Evolutionary conservation across 768 basidiomycete genomes (phyloP).

Genomic region (Russula sp.): DNA sequence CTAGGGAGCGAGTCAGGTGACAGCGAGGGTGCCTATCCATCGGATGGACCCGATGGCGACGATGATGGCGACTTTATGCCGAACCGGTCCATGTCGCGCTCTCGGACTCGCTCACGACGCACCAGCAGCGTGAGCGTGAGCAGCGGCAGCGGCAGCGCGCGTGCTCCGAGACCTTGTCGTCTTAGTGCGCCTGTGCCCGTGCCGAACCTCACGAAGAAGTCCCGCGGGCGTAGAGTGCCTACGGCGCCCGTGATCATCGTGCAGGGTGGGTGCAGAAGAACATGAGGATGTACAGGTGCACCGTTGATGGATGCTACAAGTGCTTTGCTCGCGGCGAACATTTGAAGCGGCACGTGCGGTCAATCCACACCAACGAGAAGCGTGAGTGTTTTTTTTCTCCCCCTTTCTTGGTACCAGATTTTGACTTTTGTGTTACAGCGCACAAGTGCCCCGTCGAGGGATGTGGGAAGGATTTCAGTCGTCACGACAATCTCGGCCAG

Average conservation of each 20-base stretch:
- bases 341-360: constrained; percentile 82
- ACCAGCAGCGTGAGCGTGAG: constrained; percentile 26
- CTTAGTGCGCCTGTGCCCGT: constrained; percentile 64
- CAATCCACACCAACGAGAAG: constrained; percentile 90
- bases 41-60: constrained; percentile 20
- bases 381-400: constrained; percentile 51
- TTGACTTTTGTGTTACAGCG: constrained; percentile 44
- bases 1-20: constrained; percentile 26
- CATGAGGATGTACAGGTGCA: constrained; percentile 57
- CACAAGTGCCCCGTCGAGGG: constrained; percentile 76
- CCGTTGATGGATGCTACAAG: constrained; percentile 80
- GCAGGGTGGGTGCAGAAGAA: constrained; percentile 36
- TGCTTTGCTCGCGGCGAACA: constrained; percentile 88
- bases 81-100: neutral
- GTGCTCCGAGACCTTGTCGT: constrained; percentile 33
- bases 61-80: constrained; percentile 28
- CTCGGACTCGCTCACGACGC: constrained; percentile 25
- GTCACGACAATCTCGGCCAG: constrained; percentile 86
- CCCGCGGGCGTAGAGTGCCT: constrained; percentile 73
- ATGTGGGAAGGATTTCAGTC: constrained; percentile 80
- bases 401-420: constrained; percentile 15
- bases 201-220: constrained; percentile 77
- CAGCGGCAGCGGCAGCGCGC: constrained; percentile 24
- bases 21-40: constrained; percentile 25
- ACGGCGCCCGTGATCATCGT: constrained; percentile 40